Base-by-base conservation (phyloP, 495 filamentous ascomycete species). In the Cercophora newfieldiana region DNA sequence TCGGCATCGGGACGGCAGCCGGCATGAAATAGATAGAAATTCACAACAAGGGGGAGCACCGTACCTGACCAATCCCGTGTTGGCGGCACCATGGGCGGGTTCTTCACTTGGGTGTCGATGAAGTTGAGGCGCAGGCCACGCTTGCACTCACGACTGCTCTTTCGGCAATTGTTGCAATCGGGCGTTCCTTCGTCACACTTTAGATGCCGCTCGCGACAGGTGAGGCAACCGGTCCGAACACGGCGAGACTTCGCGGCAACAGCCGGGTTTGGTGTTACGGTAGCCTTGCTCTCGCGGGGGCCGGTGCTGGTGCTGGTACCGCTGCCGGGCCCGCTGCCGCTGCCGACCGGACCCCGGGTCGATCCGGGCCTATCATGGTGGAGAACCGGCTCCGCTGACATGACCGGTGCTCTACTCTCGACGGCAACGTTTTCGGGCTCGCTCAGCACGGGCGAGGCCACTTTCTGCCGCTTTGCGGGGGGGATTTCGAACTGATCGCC, bases 91-190 rank as follows among this genome's bases (percentile, higher is more conserved):
- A 85, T 79, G 0, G 91, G 91, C 31, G 92, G 92, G 14, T 81
- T 82, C 70, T 89, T 86, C 53, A 88, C 87, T 61, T 89, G 87
- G 7, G 88, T 91, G 71, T 97, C 94, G 68, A 97, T 94, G 71
- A 97, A 99, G 74, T 98, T 99, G 48, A 99, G 83, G 44, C 92
- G 85, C 22, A 97, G 80, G 14, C 95, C 95, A 50, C 94, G 85
- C 74, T 93, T 90, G 82, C 95, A 99, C 47, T 88, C 79, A 53
- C 94, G 83, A 68, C 85, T 92, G 22, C 93, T 94, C 75, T 97
- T 98, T 24, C 85, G 85, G 77, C 95, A 99, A 71, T 99, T 99
- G 66, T 79, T 77, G 72, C 94, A 98, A 54, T 88, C 81, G 2
- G 93, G 92, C 37, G 87, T 70, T 1, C 82, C 89, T 77, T 99